Evolutionary conservation across 2,329 filamentous ascomycete genomes (phyloP).

Genomic region (Fusarium subglutinans): DNA sequence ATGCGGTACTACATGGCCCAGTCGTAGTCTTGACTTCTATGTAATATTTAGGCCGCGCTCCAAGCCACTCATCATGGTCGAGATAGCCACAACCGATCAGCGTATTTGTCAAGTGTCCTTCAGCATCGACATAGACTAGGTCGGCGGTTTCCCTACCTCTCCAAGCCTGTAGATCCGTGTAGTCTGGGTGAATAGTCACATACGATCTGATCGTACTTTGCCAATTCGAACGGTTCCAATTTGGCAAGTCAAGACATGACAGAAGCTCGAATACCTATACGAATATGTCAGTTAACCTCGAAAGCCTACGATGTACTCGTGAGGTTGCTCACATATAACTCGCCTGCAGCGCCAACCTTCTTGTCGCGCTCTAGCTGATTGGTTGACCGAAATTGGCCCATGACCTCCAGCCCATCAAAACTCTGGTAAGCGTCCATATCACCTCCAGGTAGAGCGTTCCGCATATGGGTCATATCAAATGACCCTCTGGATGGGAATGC

Average conservation of each 20-base stretch:
- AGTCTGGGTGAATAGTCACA: not conserved
- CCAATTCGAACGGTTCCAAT: not conserved
- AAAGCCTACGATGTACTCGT: not conserved
- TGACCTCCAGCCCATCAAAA: not conserved
- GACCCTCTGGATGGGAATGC: not conserved
- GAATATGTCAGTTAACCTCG: not conserved
- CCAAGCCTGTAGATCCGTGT: not conserved
- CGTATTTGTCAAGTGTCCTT: not conserved
- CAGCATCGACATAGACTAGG: not conserved
- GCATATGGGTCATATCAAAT: not conserved
- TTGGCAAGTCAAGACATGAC: not conserved
- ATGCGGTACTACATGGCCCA: not conserved
- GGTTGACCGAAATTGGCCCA: not conserved
- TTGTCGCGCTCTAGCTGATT: not conserved
- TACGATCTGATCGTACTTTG: not conserved
- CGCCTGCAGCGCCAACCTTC: not conserved
- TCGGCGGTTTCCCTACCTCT: not conserved
- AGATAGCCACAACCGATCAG: not conserved
- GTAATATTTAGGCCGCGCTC: not conserved
- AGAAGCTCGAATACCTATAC: not conserved
- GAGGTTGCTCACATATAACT: not conserved
- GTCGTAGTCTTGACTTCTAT: not conserved
- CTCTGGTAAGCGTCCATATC: not conserved
- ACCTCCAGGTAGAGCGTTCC: not conserved
- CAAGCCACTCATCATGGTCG: not conserved